These are phyloP conservation scores for Skeletonema potamos DNA, from an alignment of 108 stramenopile genomes.

Conservation along the genomic window DNA sequence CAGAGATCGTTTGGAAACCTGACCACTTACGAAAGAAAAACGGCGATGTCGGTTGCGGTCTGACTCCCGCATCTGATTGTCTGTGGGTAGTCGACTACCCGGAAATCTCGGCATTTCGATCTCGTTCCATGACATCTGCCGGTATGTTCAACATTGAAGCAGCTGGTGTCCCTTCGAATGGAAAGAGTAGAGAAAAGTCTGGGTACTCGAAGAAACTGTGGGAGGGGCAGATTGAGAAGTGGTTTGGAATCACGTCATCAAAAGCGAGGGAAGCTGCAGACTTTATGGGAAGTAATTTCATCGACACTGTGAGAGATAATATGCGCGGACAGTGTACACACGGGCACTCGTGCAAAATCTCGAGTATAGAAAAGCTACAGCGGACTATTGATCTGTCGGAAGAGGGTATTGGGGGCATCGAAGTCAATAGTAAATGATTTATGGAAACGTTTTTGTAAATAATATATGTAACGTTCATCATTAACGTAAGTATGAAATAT, in stretches of 20 bases:
- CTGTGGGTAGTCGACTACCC: slow-evolving; percentile 49
- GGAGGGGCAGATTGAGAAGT: slow-evolving; percentile 18
- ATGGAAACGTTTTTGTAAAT: too few species aligned
- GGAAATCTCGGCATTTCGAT: slow-evolving; percentile 65
- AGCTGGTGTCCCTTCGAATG: slow-evolving; percentile 12
- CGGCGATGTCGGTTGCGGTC: slow-evolving; percentile 36
- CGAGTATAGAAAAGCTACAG: slow-evolving; percentile 39
- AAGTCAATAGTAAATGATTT: not conserved
- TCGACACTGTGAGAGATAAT: slow-evolving; percentile 43
- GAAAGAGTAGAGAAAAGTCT: slow-evolving; percentile 1
- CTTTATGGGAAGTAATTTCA: slow-evolving; percentile 32
- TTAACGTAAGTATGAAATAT: not conserved
- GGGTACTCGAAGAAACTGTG: slow-evolving; percentile 13
- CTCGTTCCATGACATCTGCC: slow-evolving; percentile 76
- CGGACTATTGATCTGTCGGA: slow-evolving; percentile 39
- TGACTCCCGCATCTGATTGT: slow-evolving; percentile 33
- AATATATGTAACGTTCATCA: too few species aligned
- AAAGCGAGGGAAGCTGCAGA: slow-evolving; percentile 39
- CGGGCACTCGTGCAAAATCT: slow-evolving; percentile 43
- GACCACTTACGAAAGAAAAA: not conserved
- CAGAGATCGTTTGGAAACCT: slow-evolving; percentile 13
- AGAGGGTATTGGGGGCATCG: slow-evolving; percentile 29
- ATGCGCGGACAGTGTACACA: slow-evolving; percentile 45
- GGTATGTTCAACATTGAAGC: slow-evolving; percentile 70
- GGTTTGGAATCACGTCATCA: slow-evolving; percentile 25